A percentile compares a stretch with the other conserved stretches of the same genome.
Evolutionary conservation across 2,329 filamentous ascomycete species (phyloP).

Genomic region (Clarireedia homoeocarpa): DNA sequence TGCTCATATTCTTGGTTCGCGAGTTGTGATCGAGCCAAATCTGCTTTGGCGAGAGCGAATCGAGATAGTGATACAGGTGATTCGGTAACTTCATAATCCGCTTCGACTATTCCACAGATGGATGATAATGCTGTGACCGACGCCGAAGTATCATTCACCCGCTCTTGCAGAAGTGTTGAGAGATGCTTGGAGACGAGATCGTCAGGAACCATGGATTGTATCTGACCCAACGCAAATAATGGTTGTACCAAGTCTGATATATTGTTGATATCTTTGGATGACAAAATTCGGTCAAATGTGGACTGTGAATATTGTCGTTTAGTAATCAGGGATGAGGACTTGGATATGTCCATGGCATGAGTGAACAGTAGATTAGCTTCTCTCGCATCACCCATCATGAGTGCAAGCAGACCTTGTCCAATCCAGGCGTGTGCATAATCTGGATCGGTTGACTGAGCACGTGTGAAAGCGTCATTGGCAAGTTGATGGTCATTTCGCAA

Average conservation of each 20-base stretch:
- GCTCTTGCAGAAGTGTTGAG: constrained; percentile 71
- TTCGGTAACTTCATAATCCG: constrained; percentile 78
- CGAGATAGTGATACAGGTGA: constrained; percentile 63
- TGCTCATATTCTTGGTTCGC: constrained; percentile 55
- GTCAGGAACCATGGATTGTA: constrained; percentile 61
- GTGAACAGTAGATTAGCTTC: constrained; percentile 83
- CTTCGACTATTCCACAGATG: constrained; percentile 65
- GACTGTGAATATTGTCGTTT: constrained; percentile 75
- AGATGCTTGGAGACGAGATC: constrained; percentile 72
- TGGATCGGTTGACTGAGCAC: constrained; percentile 88
- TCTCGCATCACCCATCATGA: constrained; percentile 57
- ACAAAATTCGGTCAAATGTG: constrained; percentile 72
- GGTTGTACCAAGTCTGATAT: constrained; percentile 69
- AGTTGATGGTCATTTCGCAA: constrained; percentile 75
- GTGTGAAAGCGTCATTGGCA: constrained; percentile 84
- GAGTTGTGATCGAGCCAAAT: constrained; percentile 77
- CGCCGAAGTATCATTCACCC: constrained; percentile 58
- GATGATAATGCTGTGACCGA: constrained; percentile 57
- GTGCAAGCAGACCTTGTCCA: constrained; percentile 80
- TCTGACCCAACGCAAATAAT: constrained; percentile 79
- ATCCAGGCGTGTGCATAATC: constrained; percentile 92
- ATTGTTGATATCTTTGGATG: constrained; percentile 42
- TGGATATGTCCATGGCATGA: constrained; percentile 88
- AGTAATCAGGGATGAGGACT: constrained; percentile 63
- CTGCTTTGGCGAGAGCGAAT: constrained; percentile 78